Percentiles rank a stretch among this genome's conserved stretches.
Evolutionary conservation across 148 eudicot genomes (phyloP).

Genomic region (Cornus kousa): DNA sequence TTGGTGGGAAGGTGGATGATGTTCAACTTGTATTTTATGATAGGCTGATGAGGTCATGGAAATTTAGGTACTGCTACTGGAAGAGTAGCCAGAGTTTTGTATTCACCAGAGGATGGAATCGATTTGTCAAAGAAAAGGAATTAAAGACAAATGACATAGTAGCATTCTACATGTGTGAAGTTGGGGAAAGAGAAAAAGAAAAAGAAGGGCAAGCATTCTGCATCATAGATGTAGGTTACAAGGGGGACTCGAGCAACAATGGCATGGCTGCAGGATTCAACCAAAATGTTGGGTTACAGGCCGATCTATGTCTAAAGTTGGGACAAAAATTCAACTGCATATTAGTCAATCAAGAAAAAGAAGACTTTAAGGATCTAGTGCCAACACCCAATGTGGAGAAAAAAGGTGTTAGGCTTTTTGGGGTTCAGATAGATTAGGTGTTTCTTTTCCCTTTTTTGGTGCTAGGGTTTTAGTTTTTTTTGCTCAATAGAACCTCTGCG

Average conservation of each 20-base stretch:
- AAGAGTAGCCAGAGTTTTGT: slow-evolving; percentile 26
- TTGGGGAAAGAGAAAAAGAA: background rate
- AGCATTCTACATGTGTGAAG: background rate
- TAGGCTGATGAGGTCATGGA: slow-evolving; percentile 8
- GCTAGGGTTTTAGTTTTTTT: too few species aligned
- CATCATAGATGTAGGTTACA: slow-evolving; percentile 12
- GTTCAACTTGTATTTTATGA: background rate
- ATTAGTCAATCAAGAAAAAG: background rate
- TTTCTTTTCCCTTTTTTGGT: too few species aligned
- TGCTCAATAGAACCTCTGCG: too few species aligned
- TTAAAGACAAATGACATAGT: slow-evolving; percentile 12
- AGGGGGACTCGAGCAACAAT: too few species aligned
- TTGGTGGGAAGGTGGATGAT: background rate
- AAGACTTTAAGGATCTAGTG: background rate
- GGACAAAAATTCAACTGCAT: background rate
- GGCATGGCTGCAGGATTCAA: too few species aligned
- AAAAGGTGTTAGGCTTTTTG: slow-evolving; percentile 27
- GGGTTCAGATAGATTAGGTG: slow-evolving; percentile 15
- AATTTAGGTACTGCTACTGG: slow-evolving; percentile 20
- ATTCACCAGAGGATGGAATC: slow-evolving; percentile 20
- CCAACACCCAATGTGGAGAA: background rate
- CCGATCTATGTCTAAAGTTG: background rate
- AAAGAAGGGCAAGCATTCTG: slow-evolving; percentile 4
- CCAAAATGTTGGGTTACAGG: too few species aligned
- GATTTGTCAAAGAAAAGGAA: slow-evolving; percentile 19